Evolutionary conservation across 768 basidiomycete genomes (phyloP).

Genomic region (Podaxis mareebaensis): DNA sequence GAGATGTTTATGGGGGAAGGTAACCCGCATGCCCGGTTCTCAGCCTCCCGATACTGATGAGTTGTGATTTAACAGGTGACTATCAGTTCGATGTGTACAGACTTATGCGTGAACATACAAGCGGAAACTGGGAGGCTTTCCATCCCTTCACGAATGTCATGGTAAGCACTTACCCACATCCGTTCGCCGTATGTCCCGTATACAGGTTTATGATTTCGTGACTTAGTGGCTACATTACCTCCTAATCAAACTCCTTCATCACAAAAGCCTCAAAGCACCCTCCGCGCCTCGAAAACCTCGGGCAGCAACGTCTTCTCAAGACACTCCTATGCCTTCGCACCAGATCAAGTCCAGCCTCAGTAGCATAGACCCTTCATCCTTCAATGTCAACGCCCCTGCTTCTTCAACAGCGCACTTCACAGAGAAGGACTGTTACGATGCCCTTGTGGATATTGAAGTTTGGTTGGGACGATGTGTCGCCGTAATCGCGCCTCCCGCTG

Average conservation of each 20-base stretch:
- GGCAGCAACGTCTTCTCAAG: conserved; percentile 33
- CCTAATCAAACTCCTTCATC: conserved; percentile 64
- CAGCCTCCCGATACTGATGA: neutral
- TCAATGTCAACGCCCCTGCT: conserved; percentile 11
- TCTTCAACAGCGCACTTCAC: conserved; percentile 41
- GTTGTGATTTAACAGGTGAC: conserved; percentile 52
- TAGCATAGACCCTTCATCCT: too few species aligned
- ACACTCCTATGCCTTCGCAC: conserved; percentile 13
- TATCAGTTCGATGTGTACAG: conserved; percentile 96
- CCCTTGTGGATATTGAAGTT: conserved; percentile 64
- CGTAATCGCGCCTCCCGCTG: conserved; percentile 27
- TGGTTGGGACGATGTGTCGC: conserved; percentile 52
- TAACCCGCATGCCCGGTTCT: conserved; percentile 24
- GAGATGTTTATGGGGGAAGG: conserved; percentile 94
- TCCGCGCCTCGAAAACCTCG: conserved; percentile 42
- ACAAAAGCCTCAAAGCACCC: conserved; percentile 67
- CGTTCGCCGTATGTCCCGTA: neutral
- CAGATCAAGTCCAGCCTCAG: neutral
- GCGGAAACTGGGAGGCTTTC: conserved; percentile 71
- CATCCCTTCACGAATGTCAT: conserved; percentile 87
- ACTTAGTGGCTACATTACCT: conserved; percentile 90
- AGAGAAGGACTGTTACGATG: conserved; percentile 70
- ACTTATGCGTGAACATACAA: conserved; percentile 70
- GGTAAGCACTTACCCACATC: conserved; percentile 45
- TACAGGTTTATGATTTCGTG: conserved; percentile 7